Conservation (phyloP, 371 early-diverging fungal species). For the Mortierella sp. region DNA sequence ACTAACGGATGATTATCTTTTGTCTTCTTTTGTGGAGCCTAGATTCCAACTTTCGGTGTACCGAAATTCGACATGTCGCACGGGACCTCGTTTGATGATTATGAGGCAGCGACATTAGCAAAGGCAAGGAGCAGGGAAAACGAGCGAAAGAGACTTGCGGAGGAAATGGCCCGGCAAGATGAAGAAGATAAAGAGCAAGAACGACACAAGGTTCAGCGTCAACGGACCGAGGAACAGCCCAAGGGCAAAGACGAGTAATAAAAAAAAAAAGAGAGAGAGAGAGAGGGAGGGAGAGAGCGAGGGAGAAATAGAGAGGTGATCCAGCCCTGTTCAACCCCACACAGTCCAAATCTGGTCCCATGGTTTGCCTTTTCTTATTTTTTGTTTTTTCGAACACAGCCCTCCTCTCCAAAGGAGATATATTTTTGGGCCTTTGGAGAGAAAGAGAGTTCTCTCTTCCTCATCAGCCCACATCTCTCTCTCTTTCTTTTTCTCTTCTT, state of each 20-base stretch:
- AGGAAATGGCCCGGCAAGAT: constrained; percentile 41
- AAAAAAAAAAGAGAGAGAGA: no score
- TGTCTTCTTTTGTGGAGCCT: not conserved
- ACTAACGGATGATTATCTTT: not conserved
- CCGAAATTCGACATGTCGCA: constrained; percentile 8
- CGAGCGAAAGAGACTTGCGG: constrained; percentile 46
- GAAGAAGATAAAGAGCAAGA: constrained; percentile 34
- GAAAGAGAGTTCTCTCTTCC: not conserved
- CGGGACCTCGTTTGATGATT: constrained; percentile 26
- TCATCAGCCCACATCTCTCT: not conserved
- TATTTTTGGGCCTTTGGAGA: no score
- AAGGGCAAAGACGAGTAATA: no score
- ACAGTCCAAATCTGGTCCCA: no score
- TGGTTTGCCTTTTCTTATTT: no score
- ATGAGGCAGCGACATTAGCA: constrained; percentile 44
- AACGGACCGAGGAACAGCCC: no score
- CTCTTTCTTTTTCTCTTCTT: not conserved
- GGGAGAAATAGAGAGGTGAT: no score
- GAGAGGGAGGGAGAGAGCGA: no score
- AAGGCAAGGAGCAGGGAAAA: constrained; percentile 37
- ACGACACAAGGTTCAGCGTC: no score
- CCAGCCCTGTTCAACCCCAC: no score
- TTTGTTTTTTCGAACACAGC: no score
- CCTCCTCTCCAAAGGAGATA: no score
- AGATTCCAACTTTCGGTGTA: constrained; percentile 36